These are phyloP conservation scores for Russula brevipes DNA, from an alignment of 768 basidiomycete genomes.

Conservation along the genomic window DNA sequence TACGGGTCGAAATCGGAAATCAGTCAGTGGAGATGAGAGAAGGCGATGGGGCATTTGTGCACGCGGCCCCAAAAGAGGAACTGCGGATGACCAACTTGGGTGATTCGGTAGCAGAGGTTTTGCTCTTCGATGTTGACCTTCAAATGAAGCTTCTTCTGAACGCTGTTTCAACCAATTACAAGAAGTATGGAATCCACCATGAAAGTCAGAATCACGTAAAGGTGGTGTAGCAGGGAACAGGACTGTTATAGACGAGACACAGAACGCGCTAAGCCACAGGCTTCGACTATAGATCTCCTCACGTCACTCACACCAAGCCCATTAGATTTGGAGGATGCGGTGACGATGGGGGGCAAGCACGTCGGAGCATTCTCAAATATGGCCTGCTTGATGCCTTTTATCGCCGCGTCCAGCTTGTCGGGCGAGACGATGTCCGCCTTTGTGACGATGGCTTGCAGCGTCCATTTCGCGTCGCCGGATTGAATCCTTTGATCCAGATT, in stretches of 20 bases:
- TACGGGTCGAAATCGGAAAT: conserved; percentile 46
- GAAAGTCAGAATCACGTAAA: conserved; percentile 14
- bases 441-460: conserved; percentile 67
- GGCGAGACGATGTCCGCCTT: conserved; percentile 54
- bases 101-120: conserved; percentile 59
- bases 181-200: neutral
- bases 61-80: conserved; percentile 42
- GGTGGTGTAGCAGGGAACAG: neutral
- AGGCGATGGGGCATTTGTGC: conserved; percentile 83
- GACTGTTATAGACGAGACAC: neutral
- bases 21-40: conserved; percentile 59
- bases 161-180: conserved; percentile 6
- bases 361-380: conserved; percentile 53
- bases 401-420: conserved; percentile 29
- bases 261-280: conserved; percentile 41
- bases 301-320: conserved; percentile 54
- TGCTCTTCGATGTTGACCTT: conserved; percentile 71
- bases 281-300: conserved; percentile 53
- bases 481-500: conserved; percentile 39
- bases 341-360: conserved; percentile 63
- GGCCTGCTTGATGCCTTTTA: conserved; percentile 43
- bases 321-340: conserved; percentile 42
- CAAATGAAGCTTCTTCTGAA: neutral
- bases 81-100: conserved; percentile 60
- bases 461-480: conserved; percentile 43